Base-by-base conservation (phyloP, 2,329 filamentous ascomycete genomes). In the Colletotrichum tofieldiae region DNA sequence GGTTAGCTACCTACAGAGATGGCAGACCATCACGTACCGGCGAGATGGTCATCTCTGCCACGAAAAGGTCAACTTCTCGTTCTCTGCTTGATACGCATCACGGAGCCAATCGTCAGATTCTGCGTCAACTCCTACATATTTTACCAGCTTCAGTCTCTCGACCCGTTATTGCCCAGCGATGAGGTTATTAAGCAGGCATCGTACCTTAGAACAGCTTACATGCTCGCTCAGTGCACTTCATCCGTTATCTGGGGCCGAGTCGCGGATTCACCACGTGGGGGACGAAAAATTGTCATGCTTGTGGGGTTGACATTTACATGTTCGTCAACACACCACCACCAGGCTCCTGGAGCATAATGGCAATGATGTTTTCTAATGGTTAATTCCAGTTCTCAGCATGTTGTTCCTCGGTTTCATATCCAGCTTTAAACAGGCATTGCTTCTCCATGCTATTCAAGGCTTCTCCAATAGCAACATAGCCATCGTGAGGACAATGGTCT, bases 321-420 rank as follows among this genome's bases (percentile, higher is more conserved):
- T 61, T 54, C 32, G 56, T 20, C 8, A 14, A 18, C n/a, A 54
- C 35, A 4, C 29, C 6, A 32, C 29, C 7, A 16, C 1, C 16
- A 23, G 12, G 12, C 18, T 9, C n/a, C 5, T 7, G 4, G 7
- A 32, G 1, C 1, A 11, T 29, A 9, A 23, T 12, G 32, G 0
- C 18, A n/a, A 23, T 43, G 3, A 14, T 5, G 12, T 16, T n/a
- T 23, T 23, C 20, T 3, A n/a, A n/a, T 16, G 12, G 1, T 3
- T 14, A 0, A 16, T 32, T 14, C 5, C 6, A 65, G 54, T 70
- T 14, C 23, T 66, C 16, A 62, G 62, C 16, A 54, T 54, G 51
- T 47, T 65, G 26, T 54, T 39, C 5, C 60, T 70, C 23, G 67
- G 67, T 5, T 70, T 70, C 39, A 66, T 70, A 23, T 60, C 67